Percentiles rank a stretch among this genome's conserved stretches.
phyloP scores from a whole-genome alignment of 306 rosid species.

The Prunus mume region DNA sequence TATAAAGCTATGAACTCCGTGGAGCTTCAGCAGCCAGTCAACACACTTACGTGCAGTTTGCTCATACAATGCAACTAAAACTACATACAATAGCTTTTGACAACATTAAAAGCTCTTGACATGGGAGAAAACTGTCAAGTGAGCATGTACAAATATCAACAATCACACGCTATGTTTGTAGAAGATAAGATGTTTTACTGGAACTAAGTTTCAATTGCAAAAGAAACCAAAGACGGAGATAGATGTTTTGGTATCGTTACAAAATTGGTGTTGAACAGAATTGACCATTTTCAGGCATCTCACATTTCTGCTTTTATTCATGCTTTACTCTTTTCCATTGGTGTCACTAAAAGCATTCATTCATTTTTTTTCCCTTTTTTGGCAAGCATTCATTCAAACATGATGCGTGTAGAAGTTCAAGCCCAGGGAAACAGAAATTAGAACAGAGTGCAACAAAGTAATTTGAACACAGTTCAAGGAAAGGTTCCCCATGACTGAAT shows the following conservation, averaged over 20 bases:
- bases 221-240: background rate
- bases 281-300: background rate
- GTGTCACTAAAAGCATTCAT: background rate
- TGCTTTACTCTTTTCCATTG: background rate
- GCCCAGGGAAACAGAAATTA: background rate
- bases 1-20: background rate
- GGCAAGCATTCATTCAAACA: background rate
- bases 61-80: background rate
- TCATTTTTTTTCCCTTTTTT: background rate
- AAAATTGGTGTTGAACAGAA: background rate
- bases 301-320: background rate
- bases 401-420: background rate
- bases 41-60: background rate
- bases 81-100: background rate
- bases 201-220: constrained; percentile 1
- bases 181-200: background rate
- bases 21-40: background rate
- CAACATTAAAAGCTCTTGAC: background rate
- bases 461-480: background rate
- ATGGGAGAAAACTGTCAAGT: background rate
- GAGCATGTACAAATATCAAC: background rate
- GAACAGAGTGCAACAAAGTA: background rate
- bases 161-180: background rate
- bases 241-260: background rate
- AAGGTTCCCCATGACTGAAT: background rate